These are phyloP conservation scores for Aschersonia sp. DNA, from an alignment of 2,329 filamentous ascomycete genomes.

Conservation along the genomic window DNA sequence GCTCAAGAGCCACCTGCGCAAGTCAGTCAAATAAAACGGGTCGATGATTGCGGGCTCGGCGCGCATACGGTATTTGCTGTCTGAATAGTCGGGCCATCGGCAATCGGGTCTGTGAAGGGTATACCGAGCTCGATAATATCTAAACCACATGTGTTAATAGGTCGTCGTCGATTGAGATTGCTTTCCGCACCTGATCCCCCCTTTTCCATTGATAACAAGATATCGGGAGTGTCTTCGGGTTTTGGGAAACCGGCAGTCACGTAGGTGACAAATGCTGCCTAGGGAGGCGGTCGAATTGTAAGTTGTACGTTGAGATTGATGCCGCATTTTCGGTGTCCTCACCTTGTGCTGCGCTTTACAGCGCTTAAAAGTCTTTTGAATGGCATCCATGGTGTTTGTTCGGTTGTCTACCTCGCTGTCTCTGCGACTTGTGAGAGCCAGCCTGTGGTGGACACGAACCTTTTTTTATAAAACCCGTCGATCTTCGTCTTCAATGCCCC, in stretches of 20 bases:
- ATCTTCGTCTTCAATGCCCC: no score
- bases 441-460: background rate
- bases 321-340: constrained; percentile 9
- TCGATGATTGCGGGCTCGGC: no score
- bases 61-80: constrained; percentile 66
- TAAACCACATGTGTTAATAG: constrained; percentile 3
- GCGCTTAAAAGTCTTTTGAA: constrained; percentile 43
- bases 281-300: background rate
- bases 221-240: constrained; percentile 65
- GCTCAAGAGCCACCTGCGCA: constrained; percentile 53
- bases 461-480: background rate
- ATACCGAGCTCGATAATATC: constrained; percentile 93
- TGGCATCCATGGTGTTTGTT: constrained; percentile 30
- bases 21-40: background rate
- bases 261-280: constrained; percentile 86
- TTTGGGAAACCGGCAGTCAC: constrained; percentile 88
- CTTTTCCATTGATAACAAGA: constrained; percentile 79
- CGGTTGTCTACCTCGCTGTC: no score
- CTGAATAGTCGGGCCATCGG: constrained; percentile 94
- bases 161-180: no score
- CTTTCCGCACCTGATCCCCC: constrained; percentile 63
- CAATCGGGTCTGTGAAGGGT: constrained; percentile 96
- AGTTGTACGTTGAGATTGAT: background rate
- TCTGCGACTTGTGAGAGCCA: no score
- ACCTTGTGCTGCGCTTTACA: constrained; percentile 46